Base-by-base conservation (phyloP, 441 rosid species). In the Flueggea neowawraea region DNA sequence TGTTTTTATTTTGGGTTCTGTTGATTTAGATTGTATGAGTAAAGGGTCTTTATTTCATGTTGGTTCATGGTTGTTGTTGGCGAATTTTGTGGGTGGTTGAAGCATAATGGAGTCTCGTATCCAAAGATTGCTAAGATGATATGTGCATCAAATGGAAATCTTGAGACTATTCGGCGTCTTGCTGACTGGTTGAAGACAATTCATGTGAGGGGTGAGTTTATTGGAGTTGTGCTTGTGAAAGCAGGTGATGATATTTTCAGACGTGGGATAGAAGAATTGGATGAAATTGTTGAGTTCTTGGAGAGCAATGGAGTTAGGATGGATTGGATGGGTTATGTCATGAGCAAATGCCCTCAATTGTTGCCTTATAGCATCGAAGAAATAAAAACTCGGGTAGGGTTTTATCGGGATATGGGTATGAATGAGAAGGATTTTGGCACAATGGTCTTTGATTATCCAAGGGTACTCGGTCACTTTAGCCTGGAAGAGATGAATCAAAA, bases 311-410 rank as follows among this genome's bases (percentile, higher is more conserved):
- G 97, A 31, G 90, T 94, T 17, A 84, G 82, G 72, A 84, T 74
- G 66, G 91, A 90, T 64, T 94, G 96, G 98, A 87, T 94, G 83
- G 96, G 96, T 39, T 83, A 67, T 64, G 93, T 90, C 52, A 76
- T 90, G 69, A 79, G 96, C 53, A 78, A 91, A 54, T 85, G 89
- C 65, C 95, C 98, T 14, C 79, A 77, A 57, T 70, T 89, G 65
- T 70, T 90, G 68, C 83, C 81, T 66, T 80, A 62, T 70, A 78
- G 70, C 71, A 75, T 89, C 76, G 89, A 90, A 59, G 89, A 89
- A 75, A 53, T 89, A 62, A 78, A 73, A 78, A 64, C 54, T 45
- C 93, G 96, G 31, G 91, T 84, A 33, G 75, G 62, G 31, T 90
- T 90, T 76, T 90, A 74, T 77, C 61, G 79, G 78, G 81, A 76